phyloP scores from a whole-genome alignment of 2,329 filamentous ascomycete genomes.

The Aphanoascus verrucosus region DNA sequence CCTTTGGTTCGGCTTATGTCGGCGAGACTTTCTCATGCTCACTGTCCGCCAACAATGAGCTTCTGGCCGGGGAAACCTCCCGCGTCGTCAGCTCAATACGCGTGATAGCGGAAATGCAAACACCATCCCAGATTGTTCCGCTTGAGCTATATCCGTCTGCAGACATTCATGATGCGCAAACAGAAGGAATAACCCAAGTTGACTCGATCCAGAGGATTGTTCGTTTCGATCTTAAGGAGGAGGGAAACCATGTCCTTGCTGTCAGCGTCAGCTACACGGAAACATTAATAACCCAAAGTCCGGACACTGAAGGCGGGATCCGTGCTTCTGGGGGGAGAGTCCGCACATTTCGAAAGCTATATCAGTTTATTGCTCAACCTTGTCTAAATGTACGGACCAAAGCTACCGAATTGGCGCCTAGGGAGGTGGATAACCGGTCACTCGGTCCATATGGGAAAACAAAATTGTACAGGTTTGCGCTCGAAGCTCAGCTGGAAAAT shows the following conservation, averaged over 20 bases:
- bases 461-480: constrained; percentile 49
- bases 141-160: constrained; percentile 44
- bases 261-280: constrained; percentile 94
- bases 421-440: constrained; percentile 37
- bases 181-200: constrained; percentile 18
- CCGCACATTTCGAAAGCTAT: constrained; percentile 84
- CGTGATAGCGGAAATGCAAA: constrained; percentile 91
- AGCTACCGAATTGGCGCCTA: constrained; percentile 51
- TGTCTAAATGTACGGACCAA: constrained; percentile 87
- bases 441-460: constrained; percentile 36
- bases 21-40: constrained; percentile 93
- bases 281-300: constrained; percentile 42
- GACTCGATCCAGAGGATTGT: constrained; percentile 71
- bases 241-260: constrained; percentile 84
- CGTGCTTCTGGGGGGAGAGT: constrained; percentile 50
- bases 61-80: constrained; percentile 31
- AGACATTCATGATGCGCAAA: constrained; percentile 39
- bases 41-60: constrained; percentile 88
- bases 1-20: constrained; percentile 90
- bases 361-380: constrained; percentile 90
- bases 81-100: constrained; percentile 60
- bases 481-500: constrained; percentile 95
- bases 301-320: constrained; percentile 28
- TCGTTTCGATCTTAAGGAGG: constrained; percentile 79
- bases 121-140: constrained; percentile 61